A percentile compares a stretch with the other conserved stretches of the same genome.
Conservation (phyloP, 2,329 filamentous ascomycete genomes). For the Magnaporthiopsis poae region DNA sequence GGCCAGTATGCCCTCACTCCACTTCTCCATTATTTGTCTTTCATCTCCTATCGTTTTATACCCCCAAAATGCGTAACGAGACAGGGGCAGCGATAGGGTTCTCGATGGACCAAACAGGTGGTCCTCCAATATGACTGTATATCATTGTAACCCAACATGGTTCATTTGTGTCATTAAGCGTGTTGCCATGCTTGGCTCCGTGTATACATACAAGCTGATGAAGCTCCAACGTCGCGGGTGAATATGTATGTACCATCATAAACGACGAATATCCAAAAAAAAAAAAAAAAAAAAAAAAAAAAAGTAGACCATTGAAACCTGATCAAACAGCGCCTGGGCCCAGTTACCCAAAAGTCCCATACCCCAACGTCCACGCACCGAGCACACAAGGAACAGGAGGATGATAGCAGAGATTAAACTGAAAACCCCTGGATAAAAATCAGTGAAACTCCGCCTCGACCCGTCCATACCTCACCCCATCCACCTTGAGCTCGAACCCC, state of each 20-base stretch:
- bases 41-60: not conserved
- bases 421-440: constrained; percentile 10
- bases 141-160: not conserved
- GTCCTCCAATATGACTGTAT: not conserved
- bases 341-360: not conserved
- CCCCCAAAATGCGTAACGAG: not conserved
- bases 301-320: not conserved
- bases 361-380: not conserved
- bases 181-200: not conserved
- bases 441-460: constrained; percentile 71
- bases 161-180: not conserved
- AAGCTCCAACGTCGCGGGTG: not conserved
- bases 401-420: not conserved
- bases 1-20: not conserved
- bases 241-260: not conserved
- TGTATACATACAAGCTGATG: too few relatives aligned
- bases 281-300: not conserved
- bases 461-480: constrained; percentile 65
- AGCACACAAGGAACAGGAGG: too few relatives aligned
- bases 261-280: not conserved
- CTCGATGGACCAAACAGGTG: too few relatives aligned
- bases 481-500: constrained; percentile 69
- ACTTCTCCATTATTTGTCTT: not conserved
- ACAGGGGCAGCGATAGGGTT: not conserved
- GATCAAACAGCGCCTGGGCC: not conserved